Evolutionary conservation across 257 asterid genomes (phyloP).

Genomic region (Fraxinus americana): DNA sequence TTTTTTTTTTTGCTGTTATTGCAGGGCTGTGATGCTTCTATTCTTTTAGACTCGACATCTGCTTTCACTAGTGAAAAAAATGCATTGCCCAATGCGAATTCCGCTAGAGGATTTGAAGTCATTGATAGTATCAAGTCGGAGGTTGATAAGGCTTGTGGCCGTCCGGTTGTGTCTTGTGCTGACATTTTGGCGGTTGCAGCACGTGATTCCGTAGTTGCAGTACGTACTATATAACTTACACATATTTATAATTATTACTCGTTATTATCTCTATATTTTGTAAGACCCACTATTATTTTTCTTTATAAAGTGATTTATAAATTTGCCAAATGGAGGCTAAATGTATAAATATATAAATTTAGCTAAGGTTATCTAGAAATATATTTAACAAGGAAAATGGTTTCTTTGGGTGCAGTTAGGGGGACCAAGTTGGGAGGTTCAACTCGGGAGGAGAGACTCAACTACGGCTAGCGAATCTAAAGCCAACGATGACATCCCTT

Average conservation of each 20-base stretch:
- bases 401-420: slow-evolving; percentile 34
- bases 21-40: slow-evolving; percentile 63
- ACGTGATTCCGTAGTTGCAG: slow-evolving; percentile 57
- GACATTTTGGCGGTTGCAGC: slow-evolving; percentile 68
- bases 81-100: slow-evolving; percentile 48
- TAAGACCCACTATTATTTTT: too few relatives aligned
- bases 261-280: too few relatives aligned
- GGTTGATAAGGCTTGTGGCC: slow-evolving; percentile 44
- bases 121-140: slow-evolving; percentile 50
- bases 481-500: slow-evolving; percentile 51
- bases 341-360: too few relatives aligned
- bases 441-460: slow-evolving; percentile 59
- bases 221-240: neutral
- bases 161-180: slow-evolving; percentile 53
- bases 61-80: slow-evolving; percentile 47
- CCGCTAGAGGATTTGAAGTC: slow-evolving; percentile 58
- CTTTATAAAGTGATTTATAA: too few relatives aligned
- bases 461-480: slow-evolving; percentile 39
- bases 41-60: slow-evolving; percentile 43
- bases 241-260: too few relatives aligned
- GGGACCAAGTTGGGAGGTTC: slow-evolving; percentile 53
- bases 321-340: too few relatives aligned
- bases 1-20: neutral
- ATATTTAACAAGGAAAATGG: neutral
- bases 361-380: neutral